These are phyloP conservation scores for Microsporum canis DNA, from an alignment of 2,329 filamentous ascomycete genomes.

Conservation along the genomic window DNA sequence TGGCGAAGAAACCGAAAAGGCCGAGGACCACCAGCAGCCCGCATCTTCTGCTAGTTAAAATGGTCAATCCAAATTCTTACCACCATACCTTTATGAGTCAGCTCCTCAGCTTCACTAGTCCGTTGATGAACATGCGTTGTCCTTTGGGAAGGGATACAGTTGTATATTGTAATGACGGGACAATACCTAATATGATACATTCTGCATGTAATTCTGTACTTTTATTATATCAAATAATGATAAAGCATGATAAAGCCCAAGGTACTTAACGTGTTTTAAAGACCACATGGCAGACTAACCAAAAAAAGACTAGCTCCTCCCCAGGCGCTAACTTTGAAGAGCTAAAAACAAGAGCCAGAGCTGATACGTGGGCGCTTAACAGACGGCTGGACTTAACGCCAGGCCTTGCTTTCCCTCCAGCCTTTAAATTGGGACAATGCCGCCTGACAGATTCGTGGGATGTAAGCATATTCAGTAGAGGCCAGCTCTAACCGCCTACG, in stretches of 20 bases:
- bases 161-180: not conserved
- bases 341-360: not conserved
- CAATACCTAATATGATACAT: not conserved
- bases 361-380: not conserved
- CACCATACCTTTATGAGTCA: not conserved
- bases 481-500: no score
- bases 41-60: not conserved
- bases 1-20: conserved; percentile 14
- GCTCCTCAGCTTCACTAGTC: not conserved
- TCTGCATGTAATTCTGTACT: not conserved
- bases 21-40: not conserved
- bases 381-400: not conserved
- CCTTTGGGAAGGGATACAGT: not conserved
- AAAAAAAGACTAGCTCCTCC: not conserved
- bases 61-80: not conserved
- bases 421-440: no score
- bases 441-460: no score
- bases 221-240: not conserved
- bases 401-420: no score
- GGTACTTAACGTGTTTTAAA: no score
- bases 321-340: not conserved
- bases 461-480: no score
- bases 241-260: no score
- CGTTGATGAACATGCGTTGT: not conserved
- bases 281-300: not conserved